These are phyloP conservation scores for Malassezia psittaci DNA, from an alignment of 1,284 basidiomycete genomes.

Conservation along the genomic window DNA sequence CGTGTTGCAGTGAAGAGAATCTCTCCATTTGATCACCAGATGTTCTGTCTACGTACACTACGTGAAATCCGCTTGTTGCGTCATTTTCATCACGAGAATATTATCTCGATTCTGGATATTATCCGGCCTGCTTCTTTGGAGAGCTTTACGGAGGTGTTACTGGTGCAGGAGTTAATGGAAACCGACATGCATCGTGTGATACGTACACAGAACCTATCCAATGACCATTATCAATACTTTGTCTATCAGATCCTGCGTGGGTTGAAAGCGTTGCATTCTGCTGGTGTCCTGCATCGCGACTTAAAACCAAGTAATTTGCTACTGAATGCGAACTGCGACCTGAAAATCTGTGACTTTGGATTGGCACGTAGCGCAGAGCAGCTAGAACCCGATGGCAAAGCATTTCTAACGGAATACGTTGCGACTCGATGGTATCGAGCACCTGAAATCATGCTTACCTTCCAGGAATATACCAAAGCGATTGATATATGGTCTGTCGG, in stretches of 20 bases:
- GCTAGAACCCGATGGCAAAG: conserved; percentile 39
- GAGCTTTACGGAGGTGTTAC: conserved; percentile 80
- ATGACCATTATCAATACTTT: conserved; percentile 90
- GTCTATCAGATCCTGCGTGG: conserved; percentile 61
- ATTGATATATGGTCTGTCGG: conserved; percentile 71
- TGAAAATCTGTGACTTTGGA: conserved; percentile 48
- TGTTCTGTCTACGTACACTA: conserved; percentile 46
- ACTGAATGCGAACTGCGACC: conserved; percentile 44
- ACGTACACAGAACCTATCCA: conserved; percentile 45
- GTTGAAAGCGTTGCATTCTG: conserved; percentile 46
- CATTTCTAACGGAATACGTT: conserved; percentile 48
- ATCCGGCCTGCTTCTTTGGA: conserved; percentile 56
- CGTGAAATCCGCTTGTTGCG: conserved; percentile 46
- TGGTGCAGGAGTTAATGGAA: conserved; percentile 55
- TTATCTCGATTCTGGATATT: conserved; percentile 36
- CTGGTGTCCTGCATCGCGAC: conserved; percentile 45
- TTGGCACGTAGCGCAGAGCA: conserved; percentile 43
- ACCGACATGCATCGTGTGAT: conserved; percentile 47
- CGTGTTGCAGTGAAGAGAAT: conserved; percentile 50
- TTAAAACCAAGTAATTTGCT: conserved; percentile 43
- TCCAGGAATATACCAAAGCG: conserved; percentile 48
- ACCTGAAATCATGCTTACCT: conserved; percentile 47
- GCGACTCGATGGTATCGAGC: conserved; percentile 47
- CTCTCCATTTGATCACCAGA: conserved; percentile 46
- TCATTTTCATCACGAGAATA: conserved; percentile 46